Evolutionary conservation across 805 yeast species (phyloP), one percentile per base, ranked within the genome.

Genomic region (Starmerella riodocensis): DNA sequence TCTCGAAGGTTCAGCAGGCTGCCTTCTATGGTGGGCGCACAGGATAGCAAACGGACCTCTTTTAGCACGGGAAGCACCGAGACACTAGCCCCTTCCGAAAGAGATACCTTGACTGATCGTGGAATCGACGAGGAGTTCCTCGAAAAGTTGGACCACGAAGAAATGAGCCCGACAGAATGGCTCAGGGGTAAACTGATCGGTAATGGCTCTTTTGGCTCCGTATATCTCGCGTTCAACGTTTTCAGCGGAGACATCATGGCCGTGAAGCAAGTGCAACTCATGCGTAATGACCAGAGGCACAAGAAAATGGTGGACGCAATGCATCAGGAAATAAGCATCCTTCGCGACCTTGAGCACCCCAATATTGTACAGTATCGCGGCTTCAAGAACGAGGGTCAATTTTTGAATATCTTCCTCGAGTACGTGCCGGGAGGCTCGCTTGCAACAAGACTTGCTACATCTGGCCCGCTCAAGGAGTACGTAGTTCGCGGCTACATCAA

Each of bases 201-300:
- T 0, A 77, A 88, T 8, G 98, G 98, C 3, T 78, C 93, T 44
- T 91, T 85, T 65, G 98, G 97, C 24, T 76, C 83, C 2, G 98
- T 91, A 1, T 86, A 79, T 46, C 63, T 91, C 27, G 98, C 96
- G 0, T 75, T 91, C 76, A 83, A 86, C 55, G 80, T 94, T 1
- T 60, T 78, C 25, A 85, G 94, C 0, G 98, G 98, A 31, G 97
- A 85, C 55, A 65, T 91, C 37, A 83, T 88, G 94, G 98, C 97
- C 1, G 95, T 91, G 16, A 91, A 91, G 55, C 95, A 86, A 57
- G 95, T 91, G 1, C 79, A 78, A 34, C 56, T 86, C 14, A 77
- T 80, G 1, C 36, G 29, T 8, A 56, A 45, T 33, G 62, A 52
- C 28, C 49, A 43, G 26, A 50, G 54, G 38, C 39, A 42, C 23